phyloP scores from a whole-genome alignment of 1,284 basidiomycete genomes.

The Austroboletus niveus region DNA sequence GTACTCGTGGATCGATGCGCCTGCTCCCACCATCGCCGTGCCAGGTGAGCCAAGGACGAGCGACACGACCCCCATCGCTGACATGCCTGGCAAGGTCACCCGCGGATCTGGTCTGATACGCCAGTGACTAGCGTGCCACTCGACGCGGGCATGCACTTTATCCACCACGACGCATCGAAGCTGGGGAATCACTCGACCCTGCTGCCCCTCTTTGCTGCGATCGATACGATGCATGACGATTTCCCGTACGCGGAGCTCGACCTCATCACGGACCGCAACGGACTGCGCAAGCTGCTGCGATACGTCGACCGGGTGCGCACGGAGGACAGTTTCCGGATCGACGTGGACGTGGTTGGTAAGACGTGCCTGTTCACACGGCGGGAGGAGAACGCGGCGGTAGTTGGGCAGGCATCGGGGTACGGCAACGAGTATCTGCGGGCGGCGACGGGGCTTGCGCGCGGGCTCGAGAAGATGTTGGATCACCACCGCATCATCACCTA shows the following conservation, averaged over 20 bases:
- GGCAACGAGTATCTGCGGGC: constrained; percentile 36
- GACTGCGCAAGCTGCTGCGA: constrained; percentile 37
- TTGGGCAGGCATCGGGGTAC: constrained; percentile 24
- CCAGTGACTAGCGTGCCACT: constrained; percentile 24
- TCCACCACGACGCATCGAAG: constrained; percentile 34
- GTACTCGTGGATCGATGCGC: constrained; percentile 35
- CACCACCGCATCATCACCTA: constrained; percentile 40
- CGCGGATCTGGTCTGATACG: constrained; percentile 29
- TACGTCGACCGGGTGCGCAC: constrained; percentile 18
- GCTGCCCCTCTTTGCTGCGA: constrained; percentile 35
- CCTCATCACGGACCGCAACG: constrained; percentile 37
- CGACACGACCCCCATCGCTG: not conserved
- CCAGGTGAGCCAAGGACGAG: constrained; percentile 23
- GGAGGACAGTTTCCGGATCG: constrained; percentile 35
- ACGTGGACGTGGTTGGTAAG: constrained; percentile 31
- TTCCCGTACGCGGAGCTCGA: constrained; percentile 33
- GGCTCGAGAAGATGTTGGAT: constrained; percentile 32
- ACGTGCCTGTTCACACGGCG: constrained; percentile 34
- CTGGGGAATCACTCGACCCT: constrained; percentile 34
- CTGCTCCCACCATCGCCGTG: constrained; percentile 30
- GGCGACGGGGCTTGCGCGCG: constrained; percentile 24
- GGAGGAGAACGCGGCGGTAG: constrained; percentile 16
- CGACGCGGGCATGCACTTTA: constrained; percentile 27
- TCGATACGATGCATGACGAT: constrained; percentile 31
- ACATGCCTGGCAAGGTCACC: constrained; percentile 20